Base-by-base conservation (phyloP, 2,329 filamentous ascomycete genomes). In the Exophiala phaeomuriformis region DNA sequence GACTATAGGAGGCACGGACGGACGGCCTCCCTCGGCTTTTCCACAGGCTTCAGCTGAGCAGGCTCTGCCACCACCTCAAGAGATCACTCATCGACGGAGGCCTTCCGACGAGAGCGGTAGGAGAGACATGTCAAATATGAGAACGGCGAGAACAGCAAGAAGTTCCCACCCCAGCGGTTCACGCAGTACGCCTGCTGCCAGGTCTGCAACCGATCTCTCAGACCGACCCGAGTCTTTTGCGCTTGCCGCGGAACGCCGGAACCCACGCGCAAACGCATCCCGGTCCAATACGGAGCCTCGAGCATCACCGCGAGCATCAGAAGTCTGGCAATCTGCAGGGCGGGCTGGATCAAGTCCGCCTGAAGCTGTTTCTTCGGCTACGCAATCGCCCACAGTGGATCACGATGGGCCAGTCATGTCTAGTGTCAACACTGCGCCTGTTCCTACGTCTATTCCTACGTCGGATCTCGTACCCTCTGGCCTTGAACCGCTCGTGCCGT, bases 131-230 rank as follows among this genome's bases (percentile, higher is more conserved):
- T 64, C 64, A 9, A 60, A 63, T n/a, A 58, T 59, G 43, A 51
- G 61, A 48, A 59, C 63, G 27, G 71, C 59, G 43, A 51, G 61
- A 48, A 59, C 63, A 28, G 71, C 76, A 4, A 82, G 79, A 4
- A 68, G 41, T 4, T 37, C 52, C 10, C 35, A 49, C 3, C 30
- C 49, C 30, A 35, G 42, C 3, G 32, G 29, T 12, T 42, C 36
- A n/a, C 50, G 35, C 5, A 43, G 3, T 35, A n/a, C 19, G 19
- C 19, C 44, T 27, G 77, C 80, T 8, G 74, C 79, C 27, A 77
- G 79, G 27, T 88, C 86, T 12, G 79, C 83, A 44, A 85, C 81
- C 1, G 85, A 90, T 64, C 70, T 89, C 1, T 68, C 68, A 12
- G 65, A 69, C 12, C 61, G 67, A 6, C 66, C 68, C 35, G 51